Evolutionary conservation across 2,329 filamentous ascomycete genomes (phyloP), one percentile per base, ranked within the genome.

Genomic region (Exophiala lecanii-corni): DNA sequence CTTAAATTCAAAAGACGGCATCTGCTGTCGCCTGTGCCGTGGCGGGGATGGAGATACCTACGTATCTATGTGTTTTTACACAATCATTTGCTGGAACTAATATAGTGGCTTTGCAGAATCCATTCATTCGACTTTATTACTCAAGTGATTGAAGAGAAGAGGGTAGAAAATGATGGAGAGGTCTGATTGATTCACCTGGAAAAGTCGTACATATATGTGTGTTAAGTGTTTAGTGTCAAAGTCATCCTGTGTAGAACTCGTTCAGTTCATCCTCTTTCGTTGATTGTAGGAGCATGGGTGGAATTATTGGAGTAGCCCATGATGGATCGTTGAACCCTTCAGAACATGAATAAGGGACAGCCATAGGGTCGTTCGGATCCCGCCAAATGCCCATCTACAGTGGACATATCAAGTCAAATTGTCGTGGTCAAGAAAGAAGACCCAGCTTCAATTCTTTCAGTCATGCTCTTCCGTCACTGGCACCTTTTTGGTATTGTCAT

Each of bases 201-300:
- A 48, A 44, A 51, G 20, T 48, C 48, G 41, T 51, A 41, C 23
- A 12, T 26, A 26, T 6, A 12, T 45, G 48, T 43, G 35, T 36
- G 28, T 23, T n/a, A n/a, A n/a, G n/a, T n/a, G n/a, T n/a, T n/a
- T n/a, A n/a, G 21, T 44, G 43, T 43, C 48, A 41, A 45, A 44
- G 30, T 51, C 41, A 47, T 32, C 41, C 48, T 51, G 48, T 48
- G 37, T 45, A 44, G 45, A 40, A 37, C 23, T 35, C 39, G 41
- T 48, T 38, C 37, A 51, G 39, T 19, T 44, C 44, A 41, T 45
- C 37, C 41, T 20, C 17, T 32, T 20, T 38, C 31, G 37, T 13
- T 38, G 30, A 35, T 23, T 38, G 32, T 18, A 38, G 16, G 18
- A 26, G 31, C 33, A 18, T 35, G 15, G 32, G 20, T 26, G 23